Evolutionary conservation across 192 early-diverging fungal genomes (phyloP).

Genomic region (Entomortierella parvispora): DNA sequence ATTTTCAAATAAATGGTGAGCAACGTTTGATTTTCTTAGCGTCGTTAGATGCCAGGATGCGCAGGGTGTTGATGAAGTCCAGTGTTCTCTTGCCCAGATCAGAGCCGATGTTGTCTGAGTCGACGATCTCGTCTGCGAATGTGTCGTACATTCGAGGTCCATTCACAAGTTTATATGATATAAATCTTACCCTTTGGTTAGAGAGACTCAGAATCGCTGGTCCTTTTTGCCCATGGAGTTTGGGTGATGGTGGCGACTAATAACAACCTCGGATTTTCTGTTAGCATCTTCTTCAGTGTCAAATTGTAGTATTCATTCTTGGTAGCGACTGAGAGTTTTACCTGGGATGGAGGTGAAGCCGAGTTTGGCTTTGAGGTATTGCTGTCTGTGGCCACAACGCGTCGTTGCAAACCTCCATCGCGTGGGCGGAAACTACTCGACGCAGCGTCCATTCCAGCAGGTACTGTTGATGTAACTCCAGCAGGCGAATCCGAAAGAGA

Average conservation of each 20-base stretch:
- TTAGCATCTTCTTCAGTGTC: too few relatives aligned
- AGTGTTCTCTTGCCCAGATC: too few relatives aligned
- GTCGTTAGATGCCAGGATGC: too few relatives aligned
- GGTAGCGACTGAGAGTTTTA: neutral
- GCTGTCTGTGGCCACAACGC: conserved; percentile 22
- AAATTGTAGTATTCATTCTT: too few relatives aligned
- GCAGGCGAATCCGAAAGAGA: neutral
- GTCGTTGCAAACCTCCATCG: conserved; percentile 34
- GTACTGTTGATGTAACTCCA: conserved; percentile 13
- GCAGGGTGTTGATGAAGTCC: too few relatives aligned
- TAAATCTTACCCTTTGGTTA: conserved; percentile 18
- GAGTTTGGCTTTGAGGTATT: conserved; percentile 14
- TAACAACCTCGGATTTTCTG: neutral
- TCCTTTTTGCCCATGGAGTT: conserved; percentile 40
- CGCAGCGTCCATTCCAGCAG: conserved; percentile 21
- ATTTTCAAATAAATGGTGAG: too few relatives aligned
- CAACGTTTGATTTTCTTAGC: too few relatives aligned
- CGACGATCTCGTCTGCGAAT: too few relatives aligned
- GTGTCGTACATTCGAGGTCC: too few relatives aligned
- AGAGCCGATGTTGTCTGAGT: too few relatives aligned
- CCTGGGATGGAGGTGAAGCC: neutral
- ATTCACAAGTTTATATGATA: neutral
- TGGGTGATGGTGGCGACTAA: conserved; percentile 44
- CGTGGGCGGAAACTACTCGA: conserved; percentile 42
- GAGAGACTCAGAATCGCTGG: conserved; percentile 41